Evolutionary conservation across 768 basidiomycete species (phyloP), one percentile per base, ranked within the genome.

Genomic region (Rhizopogon roseolus): DNA sequence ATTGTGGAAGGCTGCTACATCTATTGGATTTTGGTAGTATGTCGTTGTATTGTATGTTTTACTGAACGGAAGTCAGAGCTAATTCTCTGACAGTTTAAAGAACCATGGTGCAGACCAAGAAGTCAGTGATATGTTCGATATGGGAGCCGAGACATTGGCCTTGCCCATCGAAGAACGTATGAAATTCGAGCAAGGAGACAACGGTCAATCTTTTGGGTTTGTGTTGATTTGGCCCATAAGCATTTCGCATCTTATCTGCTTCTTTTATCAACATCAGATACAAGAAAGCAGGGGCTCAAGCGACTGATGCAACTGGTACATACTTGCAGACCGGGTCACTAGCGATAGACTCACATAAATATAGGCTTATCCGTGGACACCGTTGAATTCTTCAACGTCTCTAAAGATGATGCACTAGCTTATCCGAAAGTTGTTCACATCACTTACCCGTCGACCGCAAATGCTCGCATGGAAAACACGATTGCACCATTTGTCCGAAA

Each of bases 401-500:
- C 85, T 0, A 85, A 86, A 62, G 86, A 90, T 61, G 87, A 90
- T 57, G 83, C 76, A 0, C 62, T 88, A 0, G 76, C 81, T 0
- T 87, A 77, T 70, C 87, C 86, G 0, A 57, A 64, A 0, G 68
- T 76, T 19, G 74, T 72, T 5, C 77, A 81, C 22, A 76, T 84
- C 22, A 72, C 75, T 0, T 90, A 90, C 60, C 86, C 85, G 0
- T 61, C 64, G 0, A 74, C 79, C 0, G 78, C 81, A 25, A 71
- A 76, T 37, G 71, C 71, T 3, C 72, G 72, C 22, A 86, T 88
- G 75, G 64, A 71, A 13, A 67, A 71, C 0, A 72, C 73, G 3
- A 69, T 86, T n/a, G 57, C 60, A 1, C 81, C 82, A 0, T 87
- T 87, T 58, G 69, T 86, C 6, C 73, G 71, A 45, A 81, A 80